Base-by-base conservation (phyloP, 2,329 filamentous ascomycete genomes). In the Daldinia sp. region DNA sequence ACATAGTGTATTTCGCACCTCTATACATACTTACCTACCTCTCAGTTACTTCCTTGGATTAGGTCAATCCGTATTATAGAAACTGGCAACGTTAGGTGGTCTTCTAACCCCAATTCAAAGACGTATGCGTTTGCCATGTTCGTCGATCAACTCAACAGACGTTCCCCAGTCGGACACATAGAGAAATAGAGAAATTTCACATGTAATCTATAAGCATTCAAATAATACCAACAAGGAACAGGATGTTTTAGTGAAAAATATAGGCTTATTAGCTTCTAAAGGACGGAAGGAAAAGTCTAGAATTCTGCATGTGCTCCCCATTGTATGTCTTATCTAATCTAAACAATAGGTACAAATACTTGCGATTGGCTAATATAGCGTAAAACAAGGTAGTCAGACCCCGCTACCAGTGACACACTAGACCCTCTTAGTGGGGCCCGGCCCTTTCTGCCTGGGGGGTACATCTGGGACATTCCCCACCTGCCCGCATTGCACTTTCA, bases 401-500 rank as follows among this genome's bases (percentile, higher is more conserved):
- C 60, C 60, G 29, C 60, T 43, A 50, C 13, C 23, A 45, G 39
- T 45, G 39, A 45, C 7, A 45, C 39, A 43, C 32, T 37, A 49
- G 11, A 27, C 27, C 15, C 27, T 48, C 35, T 30, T 35, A 61
- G 41, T 50, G 49, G n/a, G 29, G 29, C 63, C 63, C 59, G 51
- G 63, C 51, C 21, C 59, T 58, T 64, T 55, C 55, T 66, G 63
- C 63, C 63, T 66, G 49, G 58, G 49, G 52, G 51, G 21, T 3
- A n/a, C 17, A 8, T n/a, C 21, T 13, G 11, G 19, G 48, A 45
- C 17, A 8, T 37, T 49, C 64, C 57, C 64, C 60, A 61, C 61
- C 41, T 61, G 53, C 63, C 60, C 54, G 50, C 64, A 66, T 64
- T 27, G 39, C 52, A 58, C 56, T 45, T n/a, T 60, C 49, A 34